Conservation (phyloP, 2,329 filamentous ascomycete species). For the Aspergillus viridinutans region DNA sequence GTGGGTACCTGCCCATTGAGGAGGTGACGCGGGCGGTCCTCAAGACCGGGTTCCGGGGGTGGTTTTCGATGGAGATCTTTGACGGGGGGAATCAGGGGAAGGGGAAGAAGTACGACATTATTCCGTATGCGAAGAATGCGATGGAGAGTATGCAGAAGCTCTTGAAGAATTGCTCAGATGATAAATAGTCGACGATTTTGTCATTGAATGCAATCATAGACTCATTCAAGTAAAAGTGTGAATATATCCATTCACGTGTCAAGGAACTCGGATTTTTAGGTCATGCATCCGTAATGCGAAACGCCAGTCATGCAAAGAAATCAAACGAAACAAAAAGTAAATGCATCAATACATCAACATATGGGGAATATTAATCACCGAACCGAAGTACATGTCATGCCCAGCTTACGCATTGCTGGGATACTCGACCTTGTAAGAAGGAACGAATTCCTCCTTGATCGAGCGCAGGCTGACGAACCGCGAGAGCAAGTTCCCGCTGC, state of each 20-base stretch:
- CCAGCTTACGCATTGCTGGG: slow-evolving; percentile 63
- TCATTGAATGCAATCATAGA: slow-evolving; percentile 8
- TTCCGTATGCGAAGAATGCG: slow-evolving; percentile 49
- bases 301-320: slow-evolving; percentile 1
- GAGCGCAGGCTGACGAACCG: slow-evolving; percentile 64
- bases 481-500: slow-evolving; percentile 59
- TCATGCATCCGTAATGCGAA: not conserved
- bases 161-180: slow-evolving; percentile 34
- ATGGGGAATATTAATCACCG: slow-evolving; percentile 7
- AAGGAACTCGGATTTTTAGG: not conserved
- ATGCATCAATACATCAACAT: slow-evolving; percentile 16
- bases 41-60: slow-evolving; percentile 62
- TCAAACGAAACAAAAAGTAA: not conserved
- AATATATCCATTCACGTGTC: not conserved
- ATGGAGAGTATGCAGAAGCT: slow-evolving; percentile 48
- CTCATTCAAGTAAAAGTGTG: slow-evolving; percentile 7
- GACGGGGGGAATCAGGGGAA: slow-evolving; percentile 56
- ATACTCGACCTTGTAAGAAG: slow-evolving; percentile 61
- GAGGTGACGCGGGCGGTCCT: slow-evolving; percentile 64
- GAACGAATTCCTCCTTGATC: slow-evolving; percentile 71
- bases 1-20: slow-evolving; percentile 65
- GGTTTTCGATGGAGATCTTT: slow-evolving; percentile 68
- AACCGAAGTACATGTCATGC: not conserved
- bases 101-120: slow-evolving; percentile 48
- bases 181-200: not conserved